A percentile compares a stretch with the other conserved stretches of the same genome.
Evolutionary conservation across 169 alveolate genomes (phyloP).

Genomic region (Perkinsus olseni): DNA sequence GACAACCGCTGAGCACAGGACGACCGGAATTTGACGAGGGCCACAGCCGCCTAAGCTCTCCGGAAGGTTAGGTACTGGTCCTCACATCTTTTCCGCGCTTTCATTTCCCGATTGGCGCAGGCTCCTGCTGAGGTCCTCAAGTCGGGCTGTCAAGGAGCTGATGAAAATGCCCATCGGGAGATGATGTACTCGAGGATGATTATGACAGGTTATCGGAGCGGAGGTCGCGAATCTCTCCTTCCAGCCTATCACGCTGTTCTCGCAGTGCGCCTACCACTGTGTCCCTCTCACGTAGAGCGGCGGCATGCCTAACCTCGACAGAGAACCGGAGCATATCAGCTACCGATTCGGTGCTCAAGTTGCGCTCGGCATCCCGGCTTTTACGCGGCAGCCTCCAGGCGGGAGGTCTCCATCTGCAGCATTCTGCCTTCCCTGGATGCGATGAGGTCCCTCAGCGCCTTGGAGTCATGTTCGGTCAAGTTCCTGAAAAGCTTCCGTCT

Average conservation of each 20-base stretch:
- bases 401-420: not conserved
- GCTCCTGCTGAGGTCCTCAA: not conserved
- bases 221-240: not conserved
- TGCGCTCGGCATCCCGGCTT: too few relatives aligned
- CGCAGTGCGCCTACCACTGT: not conserved
- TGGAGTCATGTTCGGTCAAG: not conserved
- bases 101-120: not conserved
- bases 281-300: not conserved
- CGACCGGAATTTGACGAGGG: too few relatives aligned
- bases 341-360: too few relatives aligned
- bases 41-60: too few relatives aligned
- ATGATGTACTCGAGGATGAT: not conserved
- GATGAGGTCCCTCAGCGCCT: not conserved
- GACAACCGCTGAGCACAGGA: not conserved
- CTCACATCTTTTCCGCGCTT: not conserved
- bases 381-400: not conserved
- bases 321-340: too few relatives aligned
- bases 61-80: too few relatives aligned
- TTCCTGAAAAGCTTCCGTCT: not conserved
- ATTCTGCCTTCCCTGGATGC: not conserved
- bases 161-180: not conserved
- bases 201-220: not conserved
- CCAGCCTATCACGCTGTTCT: not conserved
- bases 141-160: not conserved
- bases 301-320: not conserved